phyloP scores from a whole-genome alignment of 2,329 filamentous ascomycete genomes.

The Penicillium sp. region DNA sequence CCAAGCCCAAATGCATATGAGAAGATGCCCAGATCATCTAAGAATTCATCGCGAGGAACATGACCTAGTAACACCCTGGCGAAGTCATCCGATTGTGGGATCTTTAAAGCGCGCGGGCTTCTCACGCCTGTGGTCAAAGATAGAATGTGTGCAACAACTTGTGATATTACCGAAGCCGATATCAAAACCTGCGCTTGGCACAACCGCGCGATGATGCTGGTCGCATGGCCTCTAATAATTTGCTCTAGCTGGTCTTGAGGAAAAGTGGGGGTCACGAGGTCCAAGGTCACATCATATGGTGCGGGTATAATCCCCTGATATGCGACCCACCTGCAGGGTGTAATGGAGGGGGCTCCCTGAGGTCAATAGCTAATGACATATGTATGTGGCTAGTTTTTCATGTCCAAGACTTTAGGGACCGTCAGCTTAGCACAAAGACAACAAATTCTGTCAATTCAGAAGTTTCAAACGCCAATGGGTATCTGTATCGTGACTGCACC shows the following conservation, averaged over 20 bases:
- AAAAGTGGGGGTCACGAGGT: background rate
- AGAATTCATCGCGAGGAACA: conserved; percentile 14
- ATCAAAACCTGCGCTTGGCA: background rate
- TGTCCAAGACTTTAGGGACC: background rate
- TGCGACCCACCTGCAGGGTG: background rate
- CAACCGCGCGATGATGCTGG: background rate
- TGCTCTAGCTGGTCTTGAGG: background rate
- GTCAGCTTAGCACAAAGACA: background rate
- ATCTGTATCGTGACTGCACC: conserved; percentile 24
- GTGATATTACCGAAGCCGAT: background rate
- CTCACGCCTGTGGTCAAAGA: background rate
- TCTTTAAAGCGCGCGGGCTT: background rate
- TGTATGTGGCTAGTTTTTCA: background rate
- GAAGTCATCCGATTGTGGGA: background rate
- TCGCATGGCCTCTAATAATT: background rate
- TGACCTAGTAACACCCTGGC: conserved; percentile 2
- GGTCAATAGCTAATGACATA: background rate
- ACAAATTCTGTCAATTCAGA: background rate
- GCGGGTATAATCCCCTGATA: background rate
- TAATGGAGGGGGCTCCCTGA: background rate
- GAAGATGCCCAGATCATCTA: conserved; percentile 41
- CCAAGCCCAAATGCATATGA: conserved; percentile 51
- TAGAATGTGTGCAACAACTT: background rate
- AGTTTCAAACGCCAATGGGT: conserved; percentile 14
- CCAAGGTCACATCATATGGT: background rate